A percentile compares a stretch with the other conserved stretches of the same genome.
Conservation (phyloP, 179 eudicot genomes). For the Camellia oleifera region DNA sequence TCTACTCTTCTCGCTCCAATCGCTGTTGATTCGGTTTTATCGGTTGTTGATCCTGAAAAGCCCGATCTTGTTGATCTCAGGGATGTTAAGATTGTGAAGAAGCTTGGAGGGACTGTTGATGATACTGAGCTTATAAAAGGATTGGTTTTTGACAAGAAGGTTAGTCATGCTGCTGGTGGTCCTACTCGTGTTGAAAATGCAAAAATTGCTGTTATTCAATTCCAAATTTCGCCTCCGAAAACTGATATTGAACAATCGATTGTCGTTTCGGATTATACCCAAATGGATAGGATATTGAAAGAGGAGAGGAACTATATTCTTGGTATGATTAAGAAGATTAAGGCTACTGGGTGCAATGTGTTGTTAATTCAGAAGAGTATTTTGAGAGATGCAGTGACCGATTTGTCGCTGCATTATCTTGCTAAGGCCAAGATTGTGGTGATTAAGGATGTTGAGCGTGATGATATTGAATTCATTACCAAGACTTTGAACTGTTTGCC, state of each 20-base stretch:
- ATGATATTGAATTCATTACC: constrained; percentile 96
- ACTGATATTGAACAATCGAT: constrained; percentile 97
- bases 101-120: constrained; percentile 88
- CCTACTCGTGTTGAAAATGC: constrained; percentile 89
- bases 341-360: constrained; percentile 91
- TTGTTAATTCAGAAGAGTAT: constrained; percentile 97
- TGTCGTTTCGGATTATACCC: constrained; percentile 87
- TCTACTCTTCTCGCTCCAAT: constrained; percentile 86
- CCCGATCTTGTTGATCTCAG: constrained; percentile 86
- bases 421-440: constrained; percentile 95
- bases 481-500: constrained; percentile 95
- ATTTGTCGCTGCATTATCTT: constrained; percentile 90
- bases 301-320: constrained; percentile 95
- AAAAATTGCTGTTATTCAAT: constrained; percentile 89
- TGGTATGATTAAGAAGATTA: constrained; percentile 96
- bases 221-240: constrained; percentile 93
- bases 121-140: constrained; percentile 89
- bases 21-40: constrained; percentile 84
- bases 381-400: constrained; percentile 96
- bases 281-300: constrained; percentile 96
- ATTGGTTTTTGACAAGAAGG: constrained; percentile 94
- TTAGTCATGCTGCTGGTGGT: constrained; percentile 80
- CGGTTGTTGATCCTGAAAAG: constrained; percentile 73
- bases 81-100: constrained; percentile 88
- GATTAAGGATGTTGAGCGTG: constrained; percentile 92